Evolutionary conservation across 257 asterid species (phyloP).

Genomic region (Anisodus acutangulus): DNA sequence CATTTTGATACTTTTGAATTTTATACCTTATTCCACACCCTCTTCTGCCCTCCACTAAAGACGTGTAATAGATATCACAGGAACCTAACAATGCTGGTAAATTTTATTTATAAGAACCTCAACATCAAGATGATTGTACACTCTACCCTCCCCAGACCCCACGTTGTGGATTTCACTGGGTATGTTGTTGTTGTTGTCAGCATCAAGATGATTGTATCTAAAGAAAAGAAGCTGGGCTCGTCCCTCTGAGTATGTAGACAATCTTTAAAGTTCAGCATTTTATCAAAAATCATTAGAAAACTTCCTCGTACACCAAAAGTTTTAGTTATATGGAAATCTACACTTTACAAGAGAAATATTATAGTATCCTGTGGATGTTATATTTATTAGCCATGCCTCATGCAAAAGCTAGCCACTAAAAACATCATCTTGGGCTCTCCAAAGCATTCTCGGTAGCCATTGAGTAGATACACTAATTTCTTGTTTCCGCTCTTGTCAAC

Average conservation of each 20-base stretch:
- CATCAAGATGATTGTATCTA: background rate
- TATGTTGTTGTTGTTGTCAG: background rate
- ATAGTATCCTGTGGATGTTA: no score
- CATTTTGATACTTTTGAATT: background rate
- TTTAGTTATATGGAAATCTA: background rate
- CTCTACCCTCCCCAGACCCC: no score
- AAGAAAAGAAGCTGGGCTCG: no score
- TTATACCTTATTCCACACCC: background rate
- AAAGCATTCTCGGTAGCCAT: background rate
- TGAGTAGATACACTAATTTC: background rate
- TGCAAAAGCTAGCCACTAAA: constrained; percentile 10
- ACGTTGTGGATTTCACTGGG: no score
- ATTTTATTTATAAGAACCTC: background rate
- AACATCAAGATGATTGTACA: background rate
- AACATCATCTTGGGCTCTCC: background rate
- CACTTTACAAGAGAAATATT: background rate
- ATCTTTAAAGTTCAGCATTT: background rate
- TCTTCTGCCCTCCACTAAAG: background rate
- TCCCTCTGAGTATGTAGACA: background rate
- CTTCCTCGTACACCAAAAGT: background rate
- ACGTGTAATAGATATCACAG: constrained; percentile 9
- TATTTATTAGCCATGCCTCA: background rate
- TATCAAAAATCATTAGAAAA: background rate
- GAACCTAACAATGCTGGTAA: background rate
- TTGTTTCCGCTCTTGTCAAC: background rate